These are phyloP conservation scores for Entamoeba histolytica DNA, from an alignment of 208 protist genomes.

Conservation along the genomic window DNA sequence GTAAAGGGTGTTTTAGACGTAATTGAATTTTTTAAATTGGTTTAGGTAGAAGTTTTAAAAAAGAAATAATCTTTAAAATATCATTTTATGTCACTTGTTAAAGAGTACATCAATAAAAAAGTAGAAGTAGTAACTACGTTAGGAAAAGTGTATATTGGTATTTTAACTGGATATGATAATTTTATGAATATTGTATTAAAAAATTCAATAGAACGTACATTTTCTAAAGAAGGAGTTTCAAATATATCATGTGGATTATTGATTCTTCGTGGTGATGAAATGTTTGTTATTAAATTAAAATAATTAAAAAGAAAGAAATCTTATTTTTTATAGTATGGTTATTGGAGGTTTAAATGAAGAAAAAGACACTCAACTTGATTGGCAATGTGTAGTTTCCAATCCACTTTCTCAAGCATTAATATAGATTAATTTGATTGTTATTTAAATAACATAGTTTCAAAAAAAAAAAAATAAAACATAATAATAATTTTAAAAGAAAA, in stretches of 20 bases:
- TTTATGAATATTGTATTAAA: background rate
- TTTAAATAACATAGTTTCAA: too few species aligned
- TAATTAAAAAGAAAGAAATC: background rate
- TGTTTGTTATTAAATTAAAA: background rate
- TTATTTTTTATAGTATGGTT: background rate
- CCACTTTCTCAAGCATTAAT: background rate
- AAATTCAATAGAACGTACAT: background rate
- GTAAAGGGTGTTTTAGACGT: background rate
- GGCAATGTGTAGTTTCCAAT: background rate
- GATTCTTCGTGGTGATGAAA: background rate
- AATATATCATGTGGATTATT: background rate
- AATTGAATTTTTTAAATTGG: too few species aligned
- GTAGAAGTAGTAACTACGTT: background rate
- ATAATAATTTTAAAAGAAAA: too few species aligned
- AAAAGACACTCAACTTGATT: background rate
- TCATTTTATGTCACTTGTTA: background rate
- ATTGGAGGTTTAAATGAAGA: background rate
- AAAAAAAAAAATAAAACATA: too few species aligned
- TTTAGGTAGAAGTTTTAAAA: too few species aligned
- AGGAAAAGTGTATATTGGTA: background rate
- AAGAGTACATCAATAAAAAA: background rate
- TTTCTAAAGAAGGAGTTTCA: background rate
- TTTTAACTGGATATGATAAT: background rate
- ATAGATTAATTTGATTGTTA: too few species aligned
- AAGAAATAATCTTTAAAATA: too few species aligned